Evolutionary conservation across 495 filamentous ascomycete species (phyloP).

Genomic region (Neurospora hispaniola): DNA sequence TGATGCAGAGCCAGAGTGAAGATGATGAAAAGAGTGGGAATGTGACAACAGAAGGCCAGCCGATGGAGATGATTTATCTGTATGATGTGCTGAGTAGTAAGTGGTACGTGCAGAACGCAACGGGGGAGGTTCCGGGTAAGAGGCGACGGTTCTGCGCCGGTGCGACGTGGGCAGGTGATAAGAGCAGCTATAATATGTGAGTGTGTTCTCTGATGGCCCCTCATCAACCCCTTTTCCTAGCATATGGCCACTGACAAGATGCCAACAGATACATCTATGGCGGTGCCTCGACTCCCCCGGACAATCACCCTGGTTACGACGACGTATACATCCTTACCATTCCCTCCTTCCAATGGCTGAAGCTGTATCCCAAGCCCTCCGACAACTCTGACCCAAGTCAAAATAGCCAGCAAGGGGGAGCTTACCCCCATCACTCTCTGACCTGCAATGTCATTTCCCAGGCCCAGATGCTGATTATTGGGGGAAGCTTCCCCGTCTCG

Average conservation of each 20-base stretch:
- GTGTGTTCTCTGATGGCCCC: constrained; percentile 3
- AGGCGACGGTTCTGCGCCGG: constrained; percentile 46
- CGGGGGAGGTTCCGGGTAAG: constrained; percentile 32
- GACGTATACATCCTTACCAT: constrained; percentile 48
- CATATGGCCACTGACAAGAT: background rate
- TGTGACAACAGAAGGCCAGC: constrained; percentile 17
- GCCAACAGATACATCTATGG: constrained; percentile 40
- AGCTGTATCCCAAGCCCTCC: constrained; percentile 26
- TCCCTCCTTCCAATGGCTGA: constrained; percentile 48
- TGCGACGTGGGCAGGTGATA: constrained; percentile 41
- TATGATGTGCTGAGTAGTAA: constrained; percentile 40
- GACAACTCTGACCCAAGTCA: background rate
- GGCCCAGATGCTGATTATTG: constrained; percentile 57
- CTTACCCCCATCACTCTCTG: constrained; percentile 34
- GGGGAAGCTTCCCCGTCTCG: constrained; percentile 51
- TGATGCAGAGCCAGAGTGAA: constrained; percentile 5
- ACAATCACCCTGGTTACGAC: constrained; percentile 34
- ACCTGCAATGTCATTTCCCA: constrained; percentile 40
- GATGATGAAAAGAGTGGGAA: constrained; percentile 18
- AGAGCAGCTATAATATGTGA: constrained; percentile 46
- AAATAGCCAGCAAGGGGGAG: constrained; percentile 11
- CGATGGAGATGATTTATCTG: constrained; percentile 35
- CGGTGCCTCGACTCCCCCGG: constrained; percentile 30
- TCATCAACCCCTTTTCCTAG: background rate
- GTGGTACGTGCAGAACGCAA: constrained; percentile 45